A percentile compares a stretch with the other conserved stretches of the same genome.
Evolutionary conservation across 1,284 basidiomycete species (phyloP).

Genomic region (Meira miltonrushii): DNA sequence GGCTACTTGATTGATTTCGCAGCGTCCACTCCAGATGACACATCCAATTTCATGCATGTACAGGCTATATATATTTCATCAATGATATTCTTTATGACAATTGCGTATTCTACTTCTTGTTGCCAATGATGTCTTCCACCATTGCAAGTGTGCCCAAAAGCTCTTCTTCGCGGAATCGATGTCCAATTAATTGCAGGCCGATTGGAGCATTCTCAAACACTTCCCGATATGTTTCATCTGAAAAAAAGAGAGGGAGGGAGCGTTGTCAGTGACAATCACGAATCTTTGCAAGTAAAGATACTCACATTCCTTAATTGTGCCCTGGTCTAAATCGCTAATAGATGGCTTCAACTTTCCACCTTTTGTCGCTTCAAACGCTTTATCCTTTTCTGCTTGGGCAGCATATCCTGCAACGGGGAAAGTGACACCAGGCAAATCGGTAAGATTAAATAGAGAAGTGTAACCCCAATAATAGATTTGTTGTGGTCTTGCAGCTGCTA

Average conservation of each 20-base stretch:
- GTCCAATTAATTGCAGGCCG: conserved; percentile 28
- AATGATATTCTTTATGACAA: neutral
- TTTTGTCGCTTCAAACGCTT: conserved; percentile 17
- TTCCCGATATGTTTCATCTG: conserved; percentile 21
- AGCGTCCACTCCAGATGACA: neutral
- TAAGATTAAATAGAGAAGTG: conserved; percentile 33
- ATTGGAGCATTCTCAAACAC: conserved; percentile 31
- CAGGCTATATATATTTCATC: neutral
- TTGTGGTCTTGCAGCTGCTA: conserved; percentile 23
- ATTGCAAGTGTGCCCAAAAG: conserved; percentile 14
- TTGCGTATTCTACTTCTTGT: neutral
- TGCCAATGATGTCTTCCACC: conserved; percentile 17
- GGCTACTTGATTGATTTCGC: neutral
- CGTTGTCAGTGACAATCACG: neutral
- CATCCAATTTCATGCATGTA: too few species aligned
- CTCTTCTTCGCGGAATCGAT: conserved; percentile 23
- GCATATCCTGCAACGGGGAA: conserved; percentile 24
- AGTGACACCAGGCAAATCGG: conserved; percentile 28
- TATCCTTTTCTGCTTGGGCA: neutral
- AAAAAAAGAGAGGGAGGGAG: neutral
- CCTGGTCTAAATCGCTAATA: neutral
- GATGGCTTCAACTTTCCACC: neutral
- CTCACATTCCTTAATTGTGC: conserved; percentile 6
- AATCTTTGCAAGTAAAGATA: conserved; percentile 9
- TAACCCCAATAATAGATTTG: conserved; percentile 31